Percentiles rank a stretch among this genome's conserved stretches.
These are phyloP conservation scores for Fusarium haematococcum DNA, from an alignment of 2,329 filamentous ascomycete genomes.

Conservation along the genomic window DNA sequence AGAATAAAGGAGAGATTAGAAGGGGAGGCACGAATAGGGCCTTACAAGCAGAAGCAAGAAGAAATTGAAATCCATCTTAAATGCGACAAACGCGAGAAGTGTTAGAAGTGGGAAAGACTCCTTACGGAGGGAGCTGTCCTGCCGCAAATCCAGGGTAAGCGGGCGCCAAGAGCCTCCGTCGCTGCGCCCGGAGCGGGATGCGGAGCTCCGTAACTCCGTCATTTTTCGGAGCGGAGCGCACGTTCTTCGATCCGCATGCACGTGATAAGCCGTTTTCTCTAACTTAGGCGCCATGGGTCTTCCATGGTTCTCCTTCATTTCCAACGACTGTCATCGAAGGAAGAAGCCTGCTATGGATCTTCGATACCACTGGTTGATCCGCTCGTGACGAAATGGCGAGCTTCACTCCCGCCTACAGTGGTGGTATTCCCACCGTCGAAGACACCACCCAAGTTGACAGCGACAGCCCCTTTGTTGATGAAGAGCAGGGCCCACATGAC, in stretches of 20 bases:
- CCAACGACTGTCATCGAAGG: background rate
- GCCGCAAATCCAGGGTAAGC: background rate
- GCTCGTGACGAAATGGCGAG: background rate
- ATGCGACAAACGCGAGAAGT: background rate
- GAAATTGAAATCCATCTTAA: background rate
- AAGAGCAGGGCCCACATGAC: background rate
- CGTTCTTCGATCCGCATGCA: background rate
- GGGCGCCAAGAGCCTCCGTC: background rate
- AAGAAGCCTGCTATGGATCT: background rate
- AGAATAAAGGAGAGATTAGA: background rate
- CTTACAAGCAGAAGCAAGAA: background rate
- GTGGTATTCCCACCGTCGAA: background rate
- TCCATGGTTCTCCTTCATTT: background rate
- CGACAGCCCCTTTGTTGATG: background rate
- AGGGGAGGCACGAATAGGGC: background rate
- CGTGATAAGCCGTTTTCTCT: background rate
- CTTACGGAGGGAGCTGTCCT: background rate
- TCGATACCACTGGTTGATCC: too few relatives aligned
- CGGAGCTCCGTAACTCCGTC: background rate
- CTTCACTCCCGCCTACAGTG: background rate
- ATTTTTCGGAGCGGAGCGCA: background rate
- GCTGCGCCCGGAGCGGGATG: background rate
- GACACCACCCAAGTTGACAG: background rate
- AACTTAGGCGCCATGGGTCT: background rate
- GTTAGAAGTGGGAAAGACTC: background rate